These are phyloP conservation scores for Atalantia buxifolia DNA, from an alignment of 345 rosid species.

Conservation along the genomic window DNA sequence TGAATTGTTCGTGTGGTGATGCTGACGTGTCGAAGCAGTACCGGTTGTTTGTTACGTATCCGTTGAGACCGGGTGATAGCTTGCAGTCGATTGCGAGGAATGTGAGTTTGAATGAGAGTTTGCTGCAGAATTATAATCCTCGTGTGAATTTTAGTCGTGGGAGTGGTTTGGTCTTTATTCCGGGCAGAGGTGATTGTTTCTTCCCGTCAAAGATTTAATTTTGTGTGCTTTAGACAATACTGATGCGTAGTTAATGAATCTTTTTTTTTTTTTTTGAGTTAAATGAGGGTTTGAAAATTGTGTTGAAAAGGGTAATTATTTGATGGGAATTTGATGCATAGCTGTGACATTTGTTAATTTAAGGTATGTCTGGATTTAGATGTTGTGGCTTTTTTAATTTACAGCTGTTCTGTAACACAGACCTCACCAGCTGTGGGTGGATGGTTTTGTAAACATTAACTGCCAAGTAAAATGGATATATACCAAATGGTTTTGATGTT, in stretches of 20 bases:
- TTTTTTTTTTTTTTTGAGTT: not conserved
- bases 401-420: not conserved
- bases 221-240: not conserved
- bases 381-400: not conserved
- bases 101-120: conserved; percentile 26
- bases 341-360: not conserved
- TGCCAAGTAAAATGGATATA: not conserved
- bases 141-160: conserved; percentile 56
- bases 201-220: not conserved
- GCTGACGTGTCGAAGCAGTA: conserved; percentile 40
- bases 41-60: conserved; percentile 67
- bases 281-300: not conserved
- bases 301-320: not conserved
- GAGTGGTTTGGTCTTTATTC: conserved; percentile 66
- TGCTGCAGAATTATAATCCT: conserved; percentile 58
- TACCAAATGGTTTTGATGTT: not conserved
- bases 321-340: not conserved
- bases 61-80: conserved; percentile 56
- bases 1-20: conserved; percentile 76
- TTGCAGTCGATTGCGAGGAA: conserved; percentile 39
- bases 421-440: not conserved
- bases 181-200: conserved; percentile 50
- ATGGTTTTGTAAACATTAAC: not conserved
- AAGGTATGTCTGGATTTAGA: not conserved
- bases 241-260: not conserved